Evolutionary conservation across 1,139 yeast species (phyloP), one percentile per base, ranked within the genome.

Genomic region (Blastobotrys ciferrii): DNA sequence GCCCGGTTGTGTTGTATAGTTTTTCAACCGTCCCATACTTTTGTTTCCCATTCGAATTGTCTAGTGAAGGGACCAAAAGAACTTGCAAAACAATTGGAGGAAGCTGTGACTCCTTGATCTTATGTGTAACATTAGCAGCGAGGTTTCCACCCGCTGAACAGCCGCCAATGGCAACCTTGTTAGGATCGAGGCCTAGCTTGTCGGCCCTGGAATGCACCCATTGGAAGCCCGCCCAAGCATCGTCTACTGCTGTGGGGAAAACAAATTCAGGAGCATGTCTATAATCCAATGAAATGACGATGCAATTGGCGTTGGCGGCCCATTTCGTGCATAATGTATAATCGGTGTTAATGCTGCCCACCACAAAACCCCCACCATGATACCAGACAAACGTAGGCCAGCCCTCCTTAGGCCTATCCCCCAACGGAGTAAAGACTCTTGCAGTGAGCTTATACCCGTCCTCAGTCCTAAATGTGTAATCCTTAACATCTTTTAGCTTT

Each of bases 121-220:
- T 18, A 30, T 75, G 77, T 13, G 72, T 60, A 38, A 74, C 65
- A 12, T 71, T 65, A 1, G 76, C 77, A n/a, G 76, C 66, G 51
- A 74, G 62, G 54, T 72, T 71, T 1, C 77, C 78, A 15, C 78
- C 80, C 14, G 80, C 79, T 1, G 79, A 75, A 1, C 75, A 70
- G 0, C 80, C 80, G 11, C 71, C 77, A 20, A 73, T 62, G 9
- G 72, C 71, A 13, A 76, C 60, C 41, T 67, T 70, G 30, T 58
- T 57, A 31, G 58, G 56, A 53, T 75, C 65, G 36, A 71, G 64
- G 2, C 61, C 64, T 31, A 73, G 57, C 13, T 51, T 37, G 51
- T 51, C 43, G 51, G 56, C 42, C 30, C 51, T 49, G 23, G 48
- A 51, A 19, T 55, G 51, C 42, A 55, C 52, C 44, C 49, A 58